phyloP scores from a whole-genome alignment of 345 rosid species.

The Syzygium jambos region DNA sequence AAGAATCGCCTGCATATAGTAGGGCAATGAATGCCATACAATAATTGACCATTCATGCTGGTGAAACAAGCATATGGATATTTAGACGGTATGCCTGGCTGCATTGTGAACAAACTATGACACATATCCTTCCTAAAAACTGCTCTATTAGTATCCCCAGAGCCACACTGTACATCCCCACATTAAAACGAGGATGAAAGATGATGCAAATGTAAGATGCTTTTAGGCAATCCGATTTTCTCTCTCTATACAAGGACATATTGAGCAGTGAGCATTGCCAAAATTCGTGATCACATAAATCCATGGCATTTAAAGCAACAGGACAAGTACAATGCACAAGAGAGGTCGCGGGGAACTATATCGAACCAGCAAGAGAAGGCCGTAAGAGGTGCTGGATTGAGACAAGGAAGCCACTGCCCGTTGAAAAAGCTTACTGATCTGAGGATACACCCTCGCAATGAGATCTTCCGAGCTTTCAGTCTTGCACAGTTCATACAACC shows the following conservation, averaged over 20 bases:
- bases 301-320: not conserved
- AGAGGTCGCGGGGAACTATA: not conserved
- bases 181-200: not conserved
- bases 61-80: not conserved
- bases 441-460: conserved; percentile 82
- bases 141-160: not conserved
- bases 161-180: not conserved
- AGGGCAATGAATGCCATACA: not conserved
- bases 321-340: not conserved
- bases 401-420: conserved; percentile 71
- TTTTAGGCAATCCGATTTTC: not conserved
- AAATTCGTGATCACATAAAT: not conserved
- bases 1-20: conserved; percentile 52
- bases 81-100: not conserved
- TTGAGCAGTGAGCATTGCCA: not conserved
- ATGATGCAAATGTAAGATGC: not conserved
- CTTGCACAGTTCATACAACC: conserved; percentile 60
- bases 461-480: conserved; percentile 69
- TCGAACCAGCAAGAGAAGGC: conserved; percentile 74
- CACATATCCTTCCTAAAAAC: not conserved
- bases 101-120: not conserved
- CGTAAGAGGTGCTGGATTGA: conserved; percentile 53
- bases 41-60: not conserved
- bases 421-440: conserved; percentile 77
- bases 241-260: not conserved